These are phyloP conservation scores for Rhododendron vialii DNA, from an alignment of 148 eudicot genomes.

Conservation along the genomic window DNA sequence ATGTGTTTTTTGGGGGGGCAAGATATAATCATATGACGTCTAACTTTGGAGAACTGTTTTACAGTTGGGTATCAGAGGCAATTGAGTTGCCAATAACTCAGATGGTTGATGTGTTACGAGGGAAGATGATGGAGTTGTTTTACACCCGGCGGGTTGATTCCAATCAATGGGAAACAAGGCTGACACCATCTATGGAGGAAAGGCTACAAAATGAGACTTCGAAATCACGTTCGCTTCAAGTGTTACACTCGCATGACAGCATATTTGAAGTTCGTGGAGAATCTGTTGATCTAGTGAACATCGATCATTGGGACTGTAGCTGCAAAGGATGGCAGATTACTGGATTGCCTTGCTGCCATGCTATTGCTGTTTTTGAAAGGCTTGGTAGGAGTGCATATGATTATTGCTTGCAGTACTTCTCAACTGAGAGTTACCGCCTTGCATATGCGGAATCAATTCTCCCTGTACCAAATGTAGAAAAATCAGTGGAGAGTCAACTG, in stretches of 20 bases:
- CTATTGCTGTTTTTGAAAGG: conserved; percentile 34
- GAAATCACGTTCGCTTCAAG: conserved; percentile 34
- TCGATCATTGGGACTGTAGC: conserved; percentile 40
- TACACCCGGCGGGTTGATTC: conserved; percentile 36
- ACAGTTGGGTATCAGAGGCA: conserved; percentile 44
- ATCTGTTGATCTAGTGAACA: conserved; percentile 29
- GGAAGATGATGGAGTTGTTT: conserved; percentile 44
- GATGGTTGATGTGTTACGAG: conserved; percentile 39
- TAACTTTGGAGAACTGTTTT: conserved; percentile 41
- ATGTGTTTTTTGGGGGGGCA: conserved; percentile 40
- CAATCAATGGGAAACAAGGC: conserved; percentile 32
- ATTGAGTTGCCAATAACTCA: conserved; percentile 49
- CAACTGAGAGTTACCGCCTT: conserved; percentile 30
- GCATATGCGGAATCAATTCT: conserved; percentile 42
- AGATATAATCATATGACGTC: conserved; percentile 41
- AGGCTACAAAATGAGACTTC: conserved; percentile 33
- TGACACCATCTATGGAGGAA: conserved; percentile 46
- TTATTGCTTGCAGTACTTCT: conserved; percentile 39
- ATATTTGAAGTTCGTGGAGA: conserved; percentile 44
- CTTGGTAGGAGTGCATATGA: conserved; percentile 39
- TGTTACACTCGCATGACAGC: conserved; percentile 24
- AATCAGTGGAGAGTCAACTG: conserved; percentile 16
- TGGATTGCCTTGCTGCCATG: conserved; percentile 57
- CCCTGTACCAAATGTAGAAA: conserved; percentile 33
- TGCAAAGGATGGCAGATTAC: conserved; percentile 51